Evolutionary conservation across 2,329 filamentous ascomycete species (phyloP), one percentile per base, ranked within the genome.

Genomic region (Penicillium sp.): DNA sequence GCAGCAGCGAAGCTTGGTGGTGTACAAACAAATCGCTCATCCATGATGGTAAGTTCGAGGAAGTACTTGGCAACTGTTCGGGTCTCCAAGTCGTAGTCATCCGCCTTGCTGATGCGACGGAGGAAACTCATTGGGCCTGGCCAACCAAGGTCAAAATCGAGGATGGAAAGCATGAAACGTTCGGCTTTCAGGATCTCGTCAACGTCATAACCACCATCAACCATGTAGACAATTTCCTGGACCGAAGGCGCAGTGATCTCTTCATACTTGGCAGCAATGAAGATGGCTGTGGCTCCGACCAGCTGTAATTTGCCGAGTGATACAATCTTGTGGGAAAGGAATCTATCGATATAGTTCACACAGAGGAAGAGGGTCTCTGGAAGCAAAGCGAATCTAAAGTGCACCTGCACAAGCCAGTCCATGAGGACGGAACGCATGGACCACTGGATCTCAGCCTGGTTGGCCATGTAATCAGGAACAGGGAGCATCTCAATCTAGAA

Each of bases 61-160:
- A 99, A 97, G 76, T 99, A 99, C 76, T 99, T 99, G 63, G 94
- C 91, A 48, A 99, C 78, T 4, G 94, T 97, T 30, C 94, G 85
- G 9, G 93, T 97, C 75, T 99, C 93, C 40, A 96, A 79, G 68
- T 99, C 92, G 68, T 97, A 99, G 68, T 97, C 91, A 69, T 99
- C 94, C 12, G 94, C 94, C 78, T 97, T 97, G 85, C 93, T 97
- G 74, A 97, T 94, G 50, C 93, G 87, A 54, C 94, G 85, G 55
- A 99, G 81, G 75, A 99, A 99, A 78, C 91, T 97, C 93, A 99
- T 97, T 1, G 94, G 94, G 36, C 94, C 94, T n/a, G 94, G 94
- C 88, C 91, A 97, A 46, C 94, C 94, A 47, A 99, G 84, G 75
- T 97, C 91, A 68, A 96, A 99, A 64, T 91, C 84, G 47, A 99